Evolutionary conservation across 371 early-diverging fungal species (phyloP).

Genomic region (Quaeritorhiza haematococci): DNA sequence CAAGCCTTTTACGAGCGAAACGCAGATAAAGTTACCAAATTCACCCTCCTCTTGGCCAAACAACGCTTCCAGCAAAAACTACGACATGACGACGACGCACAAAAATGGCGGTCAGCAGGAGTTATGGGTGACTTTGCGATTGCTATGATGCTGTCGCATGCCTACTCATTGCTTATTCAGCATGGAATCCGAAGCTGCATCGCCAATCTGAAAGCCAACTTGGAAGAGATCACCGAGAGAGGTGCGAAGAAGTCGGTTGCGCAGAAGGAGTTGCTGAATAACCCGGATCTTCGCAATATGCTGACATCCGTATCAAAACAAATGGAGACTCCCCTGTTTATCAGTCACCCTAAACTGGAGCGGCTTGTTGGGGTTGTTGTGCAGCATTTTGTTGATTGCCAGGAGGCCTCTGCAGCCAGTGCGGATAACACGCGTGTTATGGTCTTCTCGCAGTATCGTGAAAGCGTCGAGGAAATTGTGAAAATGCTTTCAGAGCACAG

Average conservation of each 20-base stretch:
- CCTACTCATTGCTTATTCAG: slow-evolving; percentile 48
- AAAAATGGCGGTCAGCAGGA: slow-evolving; percentile 6
- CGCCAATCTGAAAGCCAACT: slow-evolving; percentile 30
- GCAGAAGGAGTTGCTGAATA: slow-evolving; percentile 27
- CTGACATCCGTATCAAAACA: slow-evolving; percentile 30
- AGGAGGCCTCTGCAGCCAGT: slow-evolving; percentile 12
- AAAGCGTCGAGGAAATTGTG: slow-evolving; percentile 82
- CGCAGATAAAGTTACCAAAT: slow-evolving; percentile 18
- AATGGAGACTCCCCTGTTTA: slow-evolving; percentile 42
- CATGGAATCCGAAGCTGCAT: slow-evolving; percentile 64
- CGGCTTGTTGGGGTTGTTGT: slow-evolving; percentile 56
- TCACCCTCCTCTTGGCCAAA: slow-evolving; percentile 5
- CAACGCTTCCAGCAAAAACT: slow-evolving; percentile 23
- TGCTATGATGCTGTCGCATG: slow-evolving; percentile 43
- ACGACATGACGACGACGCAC: no score
- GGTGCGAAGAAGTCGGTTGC: slow-evolving; percentile 20
- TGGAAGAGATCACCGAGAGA: slow-evolving; percentile 28
- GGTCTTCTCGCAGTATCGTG: slow-evolving; percentile 82
- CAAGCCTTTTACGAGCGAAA: slow-evolving; percentile 42
- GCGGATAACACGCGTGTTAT: slow-evolving; percentile 65
- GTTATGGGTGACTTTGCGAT: slow-evolving; percentile 42
- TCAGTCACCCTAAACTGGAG: slow-evolving; percentile 82
- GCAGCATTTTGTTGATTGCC: slow-evolving; percentile 57
- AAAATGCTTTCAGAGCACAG: slow-evolving; percentile 52
- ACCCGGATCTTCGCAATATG: slow-evolving; percentile 33